Evolutionary conservation across 768 basidiomycete species (phyloP), one percentile per base, ranked within the genome.

Genomic region (Suillus fuscotomentosus): DNA sequence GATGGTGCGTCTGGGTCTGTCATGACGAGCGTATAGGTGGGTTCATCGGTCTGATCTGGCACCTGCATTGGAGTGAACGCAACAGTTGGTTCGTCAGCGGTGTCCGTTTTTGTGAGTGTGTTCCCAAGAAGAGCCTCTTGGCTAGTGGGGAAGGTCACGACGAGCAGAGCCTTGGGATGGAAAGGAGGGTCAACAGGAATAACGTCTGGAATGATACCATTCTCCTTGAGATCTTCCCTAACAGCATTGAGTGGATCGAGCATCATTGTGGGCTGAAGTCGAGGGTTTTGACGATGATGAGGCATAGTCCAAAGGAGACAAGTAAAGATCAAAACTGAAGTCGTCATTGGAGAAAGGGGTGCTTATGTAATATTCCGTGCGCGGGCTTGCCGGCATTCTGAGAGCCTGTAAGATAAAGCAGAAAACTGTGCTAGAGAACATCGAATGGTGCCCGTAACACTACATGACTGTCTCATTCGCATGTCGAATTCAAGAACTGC

Each of bases 1-100:
- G 83, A 84, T 0, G 86, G 86, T 3, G 86, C 86, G 64, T 87
- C 86, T 2, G 86, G 86, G 68, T 87, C 86, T 3, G 81, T 81
- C 83, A 86, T 81, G 41, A 84, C 82, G 42, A 86, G 73, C 9
- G 86, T 86, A 66, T 85, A 86, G 4, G 77, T 77, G 9, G 75
- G 65, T 41, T 80, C 78, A 1, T 69, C 68, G 56, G 65, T 68
- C 27, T 71, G 72, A 2, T 72, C 75, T 17, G 75, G 76, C 15
- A 72, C 72, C 54, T 72, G 74, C 75, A 81, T 76, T 3, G 84
- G 82, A 3, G 78, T 76, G 38, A 88, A 77, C 43, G 73, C 75
- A 45, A 87, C 76, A 4, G 77, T 70, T 3, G 88, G 88, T 64
- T 87, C 86, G 20, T 84, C 80, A 31, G 77, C 69, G 0, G 84